Conservation (phyloP, 2,329 filamentous ascomycete species). For the Pestalotiopsis fici region DNA sequence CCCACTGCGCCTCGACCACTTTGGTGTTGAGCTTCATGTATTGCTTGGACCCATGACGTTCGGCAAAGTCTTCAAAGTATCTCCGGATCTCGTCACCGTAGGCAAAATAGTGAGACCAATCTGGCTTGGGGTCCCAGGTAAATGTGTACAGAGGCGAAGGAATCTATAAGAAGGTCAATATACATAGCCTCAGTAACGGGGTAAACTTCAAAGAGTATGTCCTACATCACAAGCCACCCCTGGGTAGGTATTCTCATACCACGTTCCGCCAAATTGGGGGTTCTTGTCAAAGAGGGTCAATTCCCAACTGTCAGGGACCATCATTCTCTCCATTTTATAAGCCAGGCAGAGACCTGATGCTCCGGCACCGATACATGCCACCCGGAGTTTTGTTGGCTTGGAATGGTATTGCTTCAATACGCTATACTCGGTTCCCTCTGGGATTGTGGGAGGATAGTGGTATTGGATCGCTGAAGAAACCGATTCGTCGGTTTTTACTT, state of each 20-base stretch:
- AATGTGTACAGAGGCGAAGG: slow-evolving; percentile 20
- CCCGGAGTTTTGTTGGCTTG: slow-evolving; percentile 33
- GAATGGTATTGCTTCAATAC: slow-evolving; percentile 34
- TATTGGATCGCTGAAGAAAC: slow-evolving; percentile 14
- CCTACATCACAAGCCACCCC: slow-evolving; percentile 18
- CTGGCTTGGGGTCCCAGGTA: slow-evolving; percentile 25
- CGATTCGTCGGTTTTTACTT: slow-evolving; percentile 5
- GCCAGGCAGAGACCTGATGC: slow-evolving; percentile 28
- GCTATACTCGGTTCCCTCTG: slow-evolving; percentile 21
- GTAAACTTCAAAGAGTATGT: not conserved
- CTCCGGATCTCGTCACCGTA: slow-evolving; percentile 23
- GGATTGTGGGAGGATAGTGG: slow-evolving; percentile 22
- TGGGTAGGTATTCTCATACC: slow-evolving; percentile 27
- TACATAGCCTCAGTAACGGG: not conserved
- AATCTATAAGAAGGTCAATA: slow-evolving; percentile 4
- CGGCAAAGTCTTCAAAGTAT: slow-evolving; percentile 33
- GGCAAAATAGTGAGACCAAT: slow-evolving; percentile 31
- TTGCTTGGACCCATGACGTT: slow-evolving; percentile 33
- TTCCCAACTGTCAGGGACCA: slow-evolving; percentile 28
- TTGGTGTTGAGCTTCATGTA: slow-evolving; percentile 44
- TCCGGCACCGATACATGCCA: slow-evolving; percentile 30
- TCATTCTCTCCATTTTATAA: slow-evolving; percentile 28
- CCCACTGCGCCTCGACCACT: slow-evolving; percentile 43
- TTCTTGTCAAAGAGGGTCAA: slow-evolving; percentile 35
- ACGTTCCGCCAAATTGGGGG: slow-evolving; percentile 25